Evolutionary conservation across 1,139 yeast species (phyloP).

Genomic region (Pichia sp.): DNA sequence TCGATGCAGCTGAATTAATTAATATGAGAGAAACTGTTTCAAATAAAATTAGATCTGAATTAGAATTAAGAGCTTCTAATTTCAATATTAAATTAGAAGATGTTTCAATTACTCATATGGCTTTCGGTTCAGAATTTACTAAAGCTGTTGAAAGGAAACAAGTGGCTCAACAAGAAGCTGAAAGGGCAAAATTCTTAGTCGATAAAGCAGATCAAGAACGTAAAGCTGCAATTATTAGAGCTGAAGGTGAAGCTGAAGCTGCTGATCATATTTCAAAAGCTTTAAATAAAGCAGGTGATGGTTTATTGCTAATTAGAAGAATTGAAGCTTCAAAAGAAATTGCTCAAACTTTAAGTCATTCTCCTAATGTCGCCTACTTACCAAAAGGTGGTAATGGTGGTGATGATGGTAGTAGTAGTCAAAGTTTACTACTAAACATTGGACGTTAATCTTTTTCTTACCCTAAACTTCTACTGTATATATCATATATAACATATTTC

Average conservation of each 20-base stretch:
- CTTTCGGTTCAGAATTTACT: slow-evolving; percentile 94
- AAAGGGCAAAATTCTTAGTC: slow-evolving; percentile 88
- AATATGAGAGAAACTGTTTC: slow-evolving; percentile 96
- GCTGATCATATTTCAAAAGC: slow-evolving; percentile 96
- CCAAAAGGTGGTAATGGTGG: slow-evolving; percentile 47
- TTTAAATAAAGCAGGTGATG: slow-evolving; percentile 91
- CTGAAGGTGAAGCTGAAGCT: slow-evolving; percentile 99
- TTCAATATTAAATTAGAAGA: slow-evolving; percentile 91
- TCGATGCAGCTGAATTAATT: slow-evolving; percentile 95
- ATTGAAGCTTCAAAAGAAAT: slow-evolving; percentile 95
- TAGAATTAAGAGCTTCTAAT: slow-evolving; percentile 76
- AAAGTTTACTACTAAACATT: slow-evolving; percentile 46
- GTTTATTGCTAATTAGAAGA: slow-evolving; percentile 86
- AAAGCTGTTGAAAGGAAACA: slow-evolving; percentile 98
- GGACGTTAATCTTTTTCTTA: slow-evolving; percentile 37
- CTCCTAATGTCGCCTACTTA: slow-evolving; percentile 86
- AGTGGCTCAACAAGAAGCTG: slow-evolving; percentile 99
- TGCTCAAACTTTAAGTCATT: slow-evolving; percentile 76
- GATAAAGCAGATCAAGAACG: slow-evolving; percentile 98
- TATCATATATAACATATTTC: neutral
- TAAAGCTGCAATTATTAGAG: slow-evolving; percentile 89
- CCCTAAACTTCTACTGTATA: neutral
- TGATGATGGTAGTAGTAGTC: slow-evolving; percentile 30
- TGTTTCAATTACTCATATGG: slow-evolving; percentile 96
- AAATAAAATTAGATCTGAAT: slow-evolving; percentile 80